These are phyloP conservation scores for Dactylellina haptotyla DNA, from an alignment of 2,329 filamentous ascomycete genomes.

Conservation along the genomic window DNA sequence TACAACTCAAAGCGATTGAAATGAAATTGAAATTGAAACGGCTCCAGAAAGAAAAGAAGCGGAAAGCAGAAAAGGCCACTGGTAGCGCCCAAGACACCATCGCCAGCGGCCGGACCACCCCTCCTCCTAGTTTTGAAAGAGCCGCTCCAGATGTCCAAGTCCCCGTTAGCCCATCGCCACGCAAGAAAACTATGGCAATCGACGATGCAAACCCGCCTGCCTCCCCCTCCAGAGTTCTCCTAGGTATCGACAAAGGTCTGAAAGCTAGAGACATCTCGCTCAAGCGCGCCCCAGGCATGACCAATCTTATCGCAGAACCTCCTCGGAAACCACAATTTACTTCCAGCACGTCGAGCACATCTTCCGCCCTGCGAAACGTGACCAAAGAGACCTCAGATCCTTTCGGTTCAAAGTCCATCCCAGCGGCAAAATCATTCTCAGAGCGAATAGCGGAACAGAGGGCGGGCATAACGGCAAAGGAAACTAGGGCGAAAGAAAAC, in stretches of 20 bases:
- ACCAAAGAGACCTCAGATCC: conserved; percentile 34
- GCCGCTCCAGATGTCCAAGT: conserved; percentile 71
- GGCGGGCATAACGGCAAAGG: conserved; percentile 66
- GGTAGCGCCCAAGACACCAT: neutral
- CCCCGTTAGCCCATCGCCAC: conserved; percentile 77
- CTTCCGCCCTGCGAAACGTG: conserved; percentile 30
- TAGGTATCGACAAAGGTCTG: conserved; percentile 91
- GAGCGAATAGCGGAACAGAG: conserved; percentile 81
- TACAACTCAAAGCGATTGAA: conserved; percentile 88
- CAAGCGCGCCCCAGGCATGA: conserved; percentile 71
- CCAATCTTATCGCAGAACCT: conserved; percentile 37
- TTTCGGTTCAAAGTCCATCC: conserved; percentile 6
- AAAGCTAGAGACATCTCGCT: conserved; percentile 84
- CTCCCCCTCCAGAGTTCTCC: conserved; percentile 80
- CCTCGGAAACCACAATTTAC: conserved; percentile 46
- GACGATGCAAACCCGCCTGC: conserved; percentile 61
- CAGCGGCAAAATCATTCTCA: conserved; percentile 74
- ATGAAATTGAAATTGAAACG: conserved; percentile 87
- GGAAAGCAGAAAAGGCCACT: conserved; percentile 50
- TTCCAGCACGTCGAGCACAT: conserved; percentile 38
- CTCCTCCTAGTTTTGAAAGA: conserved; percentile 37
- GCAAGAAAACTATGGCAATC: conserved; percentile 64
- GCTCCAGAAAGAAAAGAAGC: conserved; percentile 74
- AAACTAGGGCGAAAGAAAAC: conserved; percentile 67
- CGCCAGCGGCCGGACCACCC: conserved; percentile 8